Evolutionary conservation across 805 yeast species (phyloP), one percentile per base, ranked within the genome.

Genomic region (Blastobotrys americana): DNA sequence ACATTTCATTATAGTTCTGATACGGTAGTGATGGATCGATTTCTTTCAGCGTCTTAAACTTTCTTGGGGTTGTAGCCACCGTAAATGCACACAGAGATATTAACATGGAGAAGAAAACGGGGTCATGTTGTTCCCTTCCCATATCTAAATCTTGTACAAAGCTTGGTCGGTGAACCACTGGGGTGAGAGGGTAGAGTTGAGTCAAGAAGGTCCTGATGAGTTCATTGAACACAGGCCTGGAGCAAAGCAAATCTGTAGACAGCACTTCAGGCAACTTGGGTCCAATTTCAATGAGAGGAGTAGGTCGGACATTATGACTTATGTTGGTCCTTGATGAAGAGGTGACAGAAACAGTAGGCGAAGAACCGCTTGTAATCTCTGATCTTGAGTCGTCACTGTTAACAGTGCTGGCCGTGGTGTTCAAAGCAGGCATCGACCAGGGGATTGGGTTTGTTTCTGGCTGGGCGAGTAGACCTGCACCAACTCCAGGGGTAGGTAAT

Each of bases 151-250:
- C 52, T 15, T 21, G 27, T 3, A 46, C 34, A 36, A 48, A 48
- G 4, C 49, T 39, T n/a, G 52, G 52, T 23, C 49, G 37, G 37
- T 48, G 52, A 8, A 48, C 43, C 5, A 48, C 10, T 9, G 52
- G 52, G 10, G 46, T 34, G 25, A 48, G 37, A 9, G 49, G 49
- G 38, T 48, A 48, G 17, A 45, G 13, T 25, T 25, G 31, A 13
- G 31, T 25, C 13, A 25, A 13, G 13, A 25, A 25, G 8, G 31
- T 25, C 8, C 10, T 25, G 10, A 25, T 25, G 31, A 25, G 31
- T 25, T 25, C 31, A 25, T 25, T 25, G 13, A 25, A 25, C 31
- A 25, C 31, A 13, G 13, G 10, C 13, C 31, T 8, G 8, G 31
- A 25, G 31, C 31, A 25, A 13, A 25, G 31, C 31, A 25, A 13